A percentile compares a stretch with the other conserved stretches of the same genome.
These are phyloP conservation scores for Mucor ambiguus DNA, from an alignment of 371 early-diverging fungal genomes.

Conservation along the genomic window DNA sequence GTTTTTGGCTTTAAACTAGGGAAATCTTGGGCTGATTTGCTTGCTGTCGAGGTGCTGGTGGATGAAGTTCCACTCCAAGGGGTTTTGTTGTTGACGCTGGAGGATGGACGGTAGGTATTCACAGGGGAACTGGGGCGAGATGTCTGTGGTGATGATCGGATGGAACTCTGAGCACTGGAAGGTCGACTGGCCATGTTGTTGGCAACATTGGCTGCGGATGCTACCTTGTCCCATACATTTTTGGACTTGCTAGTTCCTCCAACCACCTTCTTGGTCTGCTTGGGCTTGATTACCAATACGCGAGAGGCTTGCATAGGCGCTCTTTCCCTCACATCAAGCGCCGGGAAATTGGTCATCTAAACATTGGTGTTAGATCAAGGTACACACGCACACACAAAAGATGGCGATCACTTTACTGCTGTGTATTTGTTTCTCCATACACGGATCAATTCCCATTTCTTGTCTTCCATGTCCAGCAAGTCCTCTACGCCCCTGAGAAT, in stretches of 20 bases:
- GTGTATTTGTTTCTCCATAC: conserved; percentile 75
- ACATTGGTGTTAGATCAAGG: background rate
- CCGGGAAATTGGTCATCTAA: conserved; percentile 36
- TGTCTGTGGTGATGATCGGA: conserved; percentile 37
- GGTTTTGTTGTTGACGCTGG: background rate
- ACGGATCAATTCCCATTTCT: conserved; percentile 65
- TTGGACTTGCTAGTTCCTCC: background rate
- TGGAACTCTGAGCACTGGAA: conserved; percentile 24
- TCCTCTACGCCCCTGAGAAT: conserved; percentile 58
- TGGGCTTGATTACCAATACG: conserved; percentile 24
- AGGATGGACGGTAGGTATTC: conserved; percentile 25
- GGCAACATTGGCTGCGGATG: conserved; percentile 19
- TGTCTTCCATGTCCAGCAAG: conserved; percentile 56
- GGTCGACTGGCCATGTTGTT: conserved; percentile 3
- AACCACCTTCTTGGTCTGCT: conserved; percentile 7
- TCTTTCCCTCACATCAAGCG: conserved; percentile 14
- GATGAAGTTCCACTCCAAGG: conserved; percentile 11
- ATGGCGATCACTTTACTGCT: conserved; percentile 32
- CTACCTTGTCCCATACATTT: conserved; percentile 28
- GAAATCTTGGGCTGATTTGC: conserved; percentile 15
- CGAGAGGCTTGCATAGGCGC: conserved; percentile 10
- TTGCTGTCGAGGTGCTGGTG: background rate
- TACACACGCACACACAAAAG: no score
- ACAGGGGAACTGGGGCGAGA: conserved; percentile 50
- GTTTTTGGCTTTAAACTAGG: conserved; percentile 26